These are phyloP conservation scores for Candida hungchunana DNA, from an alignment of 805 yeast species.

Conservation along the genomic window DNA sequence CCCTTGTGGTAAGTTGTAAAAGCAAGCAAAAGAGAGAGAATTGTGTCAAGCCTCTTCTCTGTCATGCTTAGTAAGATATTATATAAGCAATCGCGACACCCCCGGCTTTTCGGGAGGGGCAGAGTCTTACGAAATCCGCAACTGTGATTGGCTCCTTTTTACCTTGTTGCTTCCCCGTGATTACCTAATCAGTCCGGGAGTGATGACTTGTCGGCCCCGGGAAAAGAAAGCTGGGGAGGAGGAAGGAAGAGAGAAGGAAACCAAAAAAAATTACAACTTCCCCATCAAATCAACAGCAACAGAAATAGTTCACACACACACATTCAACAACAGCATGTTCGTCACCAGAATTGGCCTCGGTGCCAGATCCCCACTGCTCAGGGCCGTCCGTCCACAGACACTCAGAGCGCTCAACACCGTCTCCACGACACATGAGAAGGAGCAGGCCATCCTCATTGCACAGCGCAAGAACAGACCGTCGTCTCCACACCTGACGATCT, in stretches of 20 bases:
- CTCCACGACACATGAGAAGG: constrained; percentile 55
- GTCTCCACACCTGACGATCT: constrained; percentile 87
- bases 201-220: constrained; percentile 6
- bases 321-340: constrained; percentile 3
- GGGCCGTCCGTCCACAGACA: constrained; percentile 14
- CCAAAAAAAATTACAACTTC: too few relatives aligned
- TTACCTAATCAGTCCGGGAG: constrained; percentile 1
- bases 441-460: constrained; percentile 62
- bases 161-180: constrained; percentile 1
- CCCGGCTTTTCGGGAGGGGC: too few relatives aligned
- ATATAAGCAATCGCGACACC: too few relatives aligned
- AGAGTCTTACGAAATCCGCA: constrained; percentile 8
- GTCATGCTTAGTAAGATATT: too few relatives aligned
- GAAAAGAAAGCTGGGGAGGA: not conserved
- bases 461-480: constrained; percentile 87
- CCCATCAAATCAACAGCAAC: not conserved
- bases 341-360: constrained; percentile 11
- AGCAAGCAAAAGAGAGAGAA: not conserved
- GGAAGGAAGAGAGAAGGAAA: not conserved
- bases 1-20: not conserved
- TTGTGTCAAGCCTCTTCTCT: not conserved
- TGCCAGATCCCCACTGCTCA: constrained; percentile 10
- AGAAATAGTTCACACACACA: not conserved
- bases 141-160: constrained; percentile 10
- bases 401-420: constrained; percentile 33